phyloP scores from a whole-genome alignment of 2,329 filamentous ascomycete genomes.

The Bisporella sp. region DNA sequence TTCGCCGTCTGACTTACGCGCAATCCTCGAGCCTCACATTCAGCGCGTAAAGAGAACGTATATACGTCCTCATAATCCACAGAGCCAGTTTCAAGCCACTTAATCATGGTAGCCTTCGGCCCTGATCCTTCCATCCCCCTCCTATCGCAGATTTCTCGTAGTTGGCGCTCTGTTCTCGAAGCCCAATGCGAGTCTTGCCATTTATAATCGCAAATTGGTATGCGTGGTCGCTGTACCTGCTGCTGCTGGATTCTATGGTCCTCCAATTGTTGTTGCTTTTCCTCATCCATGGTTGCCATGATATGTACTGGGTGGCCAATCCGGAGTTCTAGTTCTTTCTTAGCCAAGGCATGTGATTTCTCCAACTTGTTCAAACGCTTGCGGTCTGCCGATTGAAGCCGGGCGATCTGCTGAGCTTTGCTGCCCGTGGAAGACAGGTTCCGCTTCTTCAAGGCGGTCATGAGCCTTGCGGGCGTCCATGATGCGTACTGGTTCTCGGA shows the following conservation, averaged over 20 bases:
- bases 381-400: slow-evolving; percentile 4
- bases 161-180: slow-evolving; percentile 5
- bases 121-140: slow-evolving; percentile 11
- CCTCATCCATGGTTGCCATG: background rate
- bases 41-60: slow-evolving; percentile 1
- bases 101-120: slow-evolving; percentile 13
- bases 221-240: background rate
- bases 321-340: slow-evolving; percentile 5
- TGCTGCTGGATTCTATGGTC: background rate
- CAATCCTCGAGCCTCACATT: slow-evolving; percentile 8
- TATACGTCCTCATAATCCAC: slow-evolving; percentile 15
- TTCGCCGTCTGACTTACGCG: slow-evolving; percentile 4
- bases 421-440: slow-evolving; percentile 2
- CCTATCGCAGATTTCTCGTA: slow-evolving; percentile 8
- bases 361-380: background rate
- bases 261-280: background rate
- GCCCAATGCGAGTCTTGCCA: slow-evolving; percentile 18
- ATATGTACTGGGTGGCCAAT: slow-evolving; percentile 10
- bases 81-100: slow-evolving; percentile 15
- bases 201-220: slow-evolving; percentile 11
- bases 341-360: background rate
- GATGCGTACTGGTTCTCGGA: background rate
- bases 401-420: background rate
- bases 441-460: background rate
- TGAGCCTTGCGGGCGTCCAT: background rate